Conservation (phyloP, 805 yeast species). For the Tetrapisispora namnaoensis region DNA sequence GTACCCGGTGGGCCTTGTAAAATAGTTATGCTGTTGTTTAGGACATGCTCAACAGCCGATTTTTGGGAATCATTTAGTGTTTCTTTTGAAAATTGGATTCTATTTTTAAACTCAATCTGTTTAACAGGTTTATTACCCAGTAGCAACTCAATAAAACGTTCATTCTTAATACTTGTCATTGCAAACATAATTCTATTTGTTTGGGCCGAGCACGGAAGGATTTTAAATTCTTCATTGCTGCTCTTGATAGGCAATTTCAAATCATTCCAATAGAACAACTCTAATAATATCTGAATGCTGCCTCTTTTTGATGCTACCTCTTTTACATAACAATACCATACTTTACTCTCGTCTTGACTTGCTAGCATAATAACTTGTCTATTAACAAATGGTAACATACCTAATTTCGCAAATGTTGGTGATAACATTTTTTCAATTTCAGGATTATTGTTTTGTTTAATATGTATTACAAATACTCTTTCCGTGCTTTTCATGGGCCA, state of each 20-base stretch:
- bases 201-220: constrained; percentile 56
- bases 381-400: constrained; percentile 48
- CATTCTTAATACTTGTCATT: constrained; percentile 49
- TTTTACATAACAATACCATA: constrained; percentile 54
- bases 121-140: constrained; percentile 46
- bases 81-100: constrained; percentile 39
- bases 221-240: constrained; percentile 30
- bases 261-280: constrained; percentile 50
- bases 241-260: constrained; percentile 35
- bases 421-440: constrained; percentile 42
- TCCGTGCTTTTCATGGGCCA: constrained; percentile 44
- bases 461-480: constrained; percentile 18
- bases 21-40: constrained; percentile 42
- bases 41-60: constrained; percentile 43
- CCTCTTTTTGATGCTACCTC: constrained; percentile 30
- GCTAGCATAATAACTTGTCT: constrained; percentile 49
- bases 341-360: constrained; percentile 38
- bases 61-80: constrained; percentile 50
- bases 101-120: constrained; percentile 49
- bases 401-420: constrained; percentile 42
- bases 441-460: constrained; percentile 16
- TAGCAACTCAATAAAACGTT: constrained; percentile 41
- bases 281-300: constrained; percentile 34
- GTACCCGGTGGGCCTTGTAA: constrained; percentile 81
- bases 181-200: constrained; percentile 55